Evolutionary conservation across 2,329 filamentous ascomycete genomes (phyloP).

Genomic region (Davidsoniella australis): DNA sequence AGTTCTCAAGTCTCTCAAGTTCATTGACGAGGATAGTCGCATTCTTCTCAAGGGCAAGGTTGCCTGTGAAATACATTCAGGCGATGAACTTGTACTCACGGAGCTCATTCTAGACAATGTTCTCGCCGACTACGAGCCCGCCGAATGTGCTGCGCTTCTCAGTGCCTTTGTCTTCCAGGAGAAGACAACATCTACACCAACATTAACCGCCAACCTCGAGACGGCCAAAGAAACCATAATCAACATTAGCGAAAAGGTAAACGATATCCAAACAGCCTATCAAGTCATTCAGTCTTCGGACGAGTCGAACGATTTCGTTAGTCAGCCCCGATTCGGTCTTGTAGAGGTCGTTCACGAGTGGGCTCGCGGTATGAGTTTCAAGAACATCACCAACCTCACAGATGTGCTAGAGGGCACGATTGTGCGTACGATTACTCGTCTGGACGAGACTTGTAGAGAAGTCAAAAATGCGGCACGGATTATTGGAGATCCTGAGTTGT

Average conservation of each 20-base stretch:
- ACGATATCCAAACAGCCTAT: slow-evolving; percentile 70
- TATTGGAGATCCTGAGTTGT: slow-evolving; percentile 83
- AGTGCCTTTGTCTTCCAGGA: slow-evolving; percentile 97
- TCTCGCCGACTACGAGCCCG: slow-evolving; percentile 82
- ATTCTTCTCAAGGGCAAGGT: slow-evolving; percentile 97
- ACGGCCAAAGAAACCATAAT: slow-evolving; percentile 73
- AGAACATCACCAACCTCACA: slow-evolving; percentile 88
- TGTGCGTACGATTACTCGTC: slow-evolving; percentile 77
- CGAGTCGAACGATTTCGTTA: slow-evolving; percentile 83
- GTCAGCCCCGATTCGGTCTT: slow-evolving; percentile 72
- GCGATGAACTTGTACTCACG: slow-evolving; percentile 87
- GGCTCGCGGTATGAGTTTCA: slow-evolving; percentile 95
- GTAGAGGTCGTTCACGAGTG: slow-evolving; percentile 98
- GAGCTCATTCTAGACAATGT: slow-evolving; percentile 95
- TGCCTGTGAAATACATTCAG: slow-evolving; percentile 93
- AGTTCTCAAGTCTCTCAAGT: slow-evolving; percentile 79
- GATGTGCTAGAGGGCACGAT: slow-evolving; percentile 96
- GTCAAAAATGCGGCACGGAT: slow-evolving; percentile 94
- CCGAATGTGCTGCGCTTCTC: slow-evolving; percentile 86
- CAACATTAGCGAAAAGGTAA: slow-evolving; percentile 80
- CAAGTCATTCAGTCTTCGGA: slow-evolving; percentile 86
- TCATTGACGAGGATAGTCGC: slow-evolving; percentile 71
- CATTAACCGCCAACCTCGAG: slow-evolving; percentile 65
- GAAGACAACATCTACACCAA: slow-evolving; percentile 71
- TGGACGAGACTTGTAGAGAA: slow-evolving; percentile 93